Conservation (phyloP, 805 yeast genomes). For the Candida multigemmis region DNA sequence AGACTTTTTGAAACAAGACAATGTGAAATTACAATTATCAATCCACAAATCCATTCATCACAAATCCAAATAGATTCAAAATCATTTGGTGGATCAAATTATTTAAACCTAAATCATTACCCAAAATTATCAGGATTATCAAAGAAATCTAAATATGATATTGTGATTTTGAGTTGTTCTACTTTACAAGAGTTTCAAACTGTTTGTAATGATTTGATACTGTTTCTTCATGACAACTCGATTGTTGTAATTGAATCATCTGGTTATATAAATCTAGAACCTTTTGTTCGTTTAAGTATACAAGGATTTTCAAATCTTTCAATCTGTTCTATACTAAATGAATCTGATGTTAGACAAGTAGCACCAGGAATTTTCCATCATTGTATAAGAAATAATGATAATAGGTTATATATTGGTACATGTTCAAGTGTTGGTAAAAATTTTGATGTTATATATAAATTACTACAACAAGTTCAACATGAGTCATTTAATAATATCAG, state of each 20-base stretch:
- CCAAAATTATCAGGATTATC: too few relatives aligned
- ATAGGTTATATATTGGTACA: constrained; percentile 36
- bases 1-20: constrained; percentile 37
- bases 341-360: constrained; percentile 42
- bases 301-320: constrained; percentile 18
- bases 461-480: constrained; percentile 24
- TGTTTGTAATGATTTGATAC: constrained; percentile 12
- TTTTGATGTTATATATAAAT: constrained; percentile 13
- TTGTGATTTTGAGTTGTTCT: constrained; percentile 23
- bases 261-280: constrained; percentile 65
- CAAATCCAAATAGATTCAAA: constrained; percentile 9
- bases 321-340: constrained; percentile 52
- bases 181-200: constrained; percentile 32
- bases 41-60: constrained; percentile 13
- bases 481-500: constrained; percentile 28
- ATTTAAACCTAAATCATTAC: constrained; percentile 7
- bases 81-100: constrained; percentile 5
- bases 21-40: constrained; percentile 29
- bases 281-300: constrained; percentile 45
- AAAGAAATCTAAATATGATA: constrained; percentile 24
- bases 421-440: constrained; percentile 6
- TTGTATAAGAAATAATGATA: constrained; percentile 28
- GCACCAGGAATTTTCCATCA: constrained; percentile 17
- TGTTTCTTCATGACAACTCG: constrained; percentile 27
- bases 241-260: constrained; percentile 59